Base-by-base conservation (phyloP, 768 basidiomycete genomes). In the Sutorius australiensis region DNA sequence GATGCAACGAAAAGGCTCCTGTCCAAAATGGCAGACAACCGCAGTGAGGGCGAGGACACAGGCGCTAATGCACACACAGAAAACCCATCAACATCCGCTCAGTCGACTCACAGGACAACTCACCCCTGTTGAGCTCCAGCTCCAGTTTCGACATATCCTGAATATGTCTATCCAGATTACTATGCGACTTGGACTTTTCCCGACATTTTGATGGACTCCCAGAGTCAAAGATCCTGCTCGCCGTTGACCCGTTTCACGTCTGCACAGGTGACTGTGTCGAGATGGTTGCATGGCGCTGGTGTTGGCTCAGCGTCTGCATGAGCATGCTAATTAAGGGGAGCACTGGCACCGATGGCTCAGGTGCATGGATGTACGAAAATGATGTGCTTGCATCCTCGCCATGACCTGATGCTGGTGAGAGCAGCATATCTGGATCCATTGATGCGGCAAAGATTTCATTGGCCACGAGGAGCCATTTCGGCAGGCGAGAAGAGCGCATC, bases 241-340 rank as follows among this genome's bases (percentile, higher is more conserved):
- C 52, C 43, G 56, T 56, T 33, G 63, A 61, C 50, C 65, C 66
- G 40, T 27, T 36, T 41, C 13, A 47, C 39, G 61, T 62, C 36
- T 71, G 72, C 52, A 78, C 74, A 0, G 85, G 86, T 0, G 86
- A 84, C 24, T 77, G 73, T 27, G 82, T 80, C 16, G 86, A 81
- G 54, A 90, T 81, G 1, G 89, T 89, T 24, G 85, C 86, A 11
- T 87, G 72, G 21, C 78, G 73, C n/a, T n/a, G n/a, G n/a, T n/a
- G n/a, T 30, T 67, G 69, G 19, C 66, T 63, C 2, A 74, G 74
- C 7, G 72, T 77, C 48, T 63, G 66, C 34, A 63, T 62, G 21
- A 63, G 58, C 21, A 58, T 27, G 16, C 53, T 54, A 17, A 62
- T 53, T 13, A 57, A 54, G 38, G 66, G 55, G 7, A 63, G 45